Evolutionary conservation across 305 asterid species (phyloP).

Genomic region (Galium porrigens): DNA sequence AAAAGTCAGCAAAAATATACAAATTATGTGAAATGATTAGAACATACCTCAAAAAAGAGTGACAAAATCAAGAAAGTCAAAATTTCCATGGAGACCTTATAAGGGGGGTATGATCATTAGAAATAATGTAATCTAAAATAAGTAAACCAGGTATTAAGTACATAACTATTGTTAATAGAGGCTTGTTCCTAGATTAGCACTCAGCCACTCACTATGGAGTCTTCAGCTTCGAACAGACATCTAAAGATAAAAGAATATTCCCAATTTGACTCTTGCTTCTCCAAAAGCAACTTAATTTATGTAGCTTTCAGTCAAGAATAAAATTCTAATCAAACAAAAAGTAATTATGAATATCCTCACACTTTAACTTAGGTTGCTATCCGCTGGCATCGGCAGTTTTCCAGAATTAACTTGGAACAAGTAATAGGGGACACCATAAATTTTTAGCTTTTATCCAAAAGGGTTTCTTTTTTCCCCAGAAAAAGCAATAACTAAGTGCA

Average conservation of each 20-base stretch:
- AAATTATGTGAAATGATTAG: neutral
- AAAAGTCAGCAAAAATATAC: neutral
- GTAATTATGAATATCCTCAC: neutral
- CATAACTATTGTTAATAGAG: neutral
- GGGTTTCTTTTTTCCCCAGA: neutral
- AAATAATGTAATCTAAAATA: neutral
- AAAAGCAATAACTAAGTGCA: neutral
- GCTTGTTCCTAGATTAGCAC: neutral
- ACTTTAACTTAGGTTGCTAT: neutral
- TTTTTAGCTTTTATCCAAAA: neutral
- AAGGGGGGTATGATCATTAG: neutral
- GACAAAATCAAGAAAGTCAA: neutral
- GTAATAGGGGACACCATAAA: neutral
- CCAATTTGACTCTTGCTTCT: neutral
- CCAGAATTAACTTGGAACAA: neutral
- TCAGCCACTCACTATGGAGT: neutral
- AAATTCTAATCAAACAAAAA: neutral
- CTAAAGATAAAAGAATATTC: neutral
- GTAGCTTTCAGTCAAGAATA: neutral
- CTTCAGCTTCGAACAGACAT: neutral
- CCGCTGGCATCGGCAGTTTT: neutral
- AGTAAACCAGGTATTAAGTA: neutral
- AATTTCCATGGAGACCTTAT: neutral
- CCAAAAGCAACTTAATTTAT: neutral
- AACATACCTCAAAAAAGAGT: neutral